Evolutionary conservation across 768 basidiomycete species (phyloP), one percentile per base, ranked within the genome.

Genomic region (Auricularia sp.): DNA sequence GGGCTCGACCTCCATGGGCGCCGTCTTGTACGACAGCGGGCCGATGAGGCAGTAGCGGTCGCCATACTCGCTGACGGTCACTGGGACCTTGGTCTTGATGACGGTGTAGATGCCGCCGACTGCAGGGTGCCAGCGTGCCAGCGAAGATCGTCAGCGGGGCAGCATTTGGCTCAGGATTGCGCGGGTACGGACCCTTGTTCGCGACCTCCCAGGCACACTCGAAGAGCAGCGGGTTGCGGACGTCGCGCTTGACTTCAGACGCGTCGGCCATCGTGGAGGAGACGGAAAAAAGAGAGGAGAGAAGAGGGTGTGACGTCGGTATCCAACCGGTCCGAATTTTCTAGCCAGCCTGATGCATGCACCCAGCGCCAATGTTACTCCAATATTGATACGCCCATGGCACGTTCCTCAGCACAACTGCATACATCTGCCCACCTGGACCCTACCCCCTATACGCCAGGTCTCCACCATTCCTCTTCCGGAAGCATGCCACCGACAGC

Each of bases 71-170:
- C 87, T 86, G 72, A 95, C 90, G 70, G 97, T 98, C 78, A 99
- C 93, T 63, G 97, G 97, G 64, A 97, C 94, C 74, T 99, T 99
- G 61, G 97, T 98, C 79, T 98, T 98, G 74, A 98, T 97, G 78
- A 99, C 96, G 68, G 96, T 98, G 83, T 98, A 98, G 77, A 98
- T 98, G 67, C 96, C 96, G 70, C 95, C 96, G 75, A 98, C 95
- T 76, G 62, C 16, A 18, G 44, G 34, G 29, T 29, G 29, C 29
- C 18, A 64, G 29, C 11, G 21, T 39, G 16, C 44, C 12, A 33
- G 2, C 12, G n/a, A 4, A n/a, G 29, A 54, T 18, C 0, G 35
- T 56, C 21, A 36, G 33, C 39, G n/a, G 29, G 34, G 21, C 23
- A 34, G 56, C 23, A 23, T 6, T 29, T 10, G 56, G 29, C 29